These are phyloP conservation scores for Teunomyces barrocoloradensis DNA, from an alignment of 805 yeast species.

Conservation along the genomic window DNA sequence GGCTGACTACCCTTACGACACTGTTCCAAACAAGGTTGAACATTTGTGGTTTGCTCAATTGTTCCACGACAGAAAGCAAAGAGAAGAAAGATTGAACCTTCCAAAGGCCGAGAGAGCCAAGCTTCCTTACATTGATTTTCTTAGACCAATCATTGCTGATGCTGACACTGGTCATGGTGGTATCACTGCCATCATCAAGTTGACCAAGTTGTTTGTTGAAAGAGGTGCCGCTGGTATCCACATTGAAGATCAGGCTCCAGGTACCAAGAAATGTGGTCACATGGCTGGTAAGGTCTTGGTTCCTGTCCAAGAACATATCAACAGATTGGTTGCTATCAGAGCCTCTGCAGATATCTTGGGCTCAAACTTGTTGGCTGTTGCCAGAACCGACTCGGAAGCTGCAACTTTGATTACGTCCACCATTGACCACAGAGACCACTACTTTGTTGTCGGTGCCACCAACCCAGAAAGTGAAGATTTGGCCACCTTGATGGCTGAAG, in stretches of 20 bases:
- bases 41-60: conserved; percentile 95
- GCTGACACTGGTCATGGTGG: conserved; percentile 99
- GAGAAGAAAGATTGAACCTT: conserved; percentile 69
- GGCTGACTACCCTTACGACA: conserved; percentile 98
- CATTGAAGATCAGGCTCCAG: conserved; percentile 98
- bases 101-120: conserved; percentile 66
- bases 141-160: conserved; percentile 94
- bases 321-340: conserved; percentile 89
- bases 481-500: conserved; percentile 74
- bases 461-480: conserved; percentile 77
- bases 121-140: conserved; percentile 75
- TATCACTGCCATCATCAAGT: conserved; percentile 90
- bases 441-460: conserved; percentile 86
- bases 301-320: conserved; percentile 96
- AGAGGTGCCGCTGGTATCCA: conserved; percentile 99
- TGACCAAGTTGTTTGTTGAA: conserved; percentile 94
- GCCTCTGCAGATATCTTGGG: conserved; percentile 94
- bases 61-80: conserved; percentile 96
- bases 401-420: conserved; percentile 93
- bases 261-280: conserved; percentile 98
- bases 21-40: conserved; percentile 97
- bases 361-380: conserved; percentile 80
- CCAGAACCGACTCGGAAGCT: conserved; percentile 97
- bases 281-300: conserved; percentile 98
- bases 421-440: conserved; percentile 92